Conservation (phyloP, 2,329 filamentous ascomycete genomes). For the Fusarium foetens region DNA sequence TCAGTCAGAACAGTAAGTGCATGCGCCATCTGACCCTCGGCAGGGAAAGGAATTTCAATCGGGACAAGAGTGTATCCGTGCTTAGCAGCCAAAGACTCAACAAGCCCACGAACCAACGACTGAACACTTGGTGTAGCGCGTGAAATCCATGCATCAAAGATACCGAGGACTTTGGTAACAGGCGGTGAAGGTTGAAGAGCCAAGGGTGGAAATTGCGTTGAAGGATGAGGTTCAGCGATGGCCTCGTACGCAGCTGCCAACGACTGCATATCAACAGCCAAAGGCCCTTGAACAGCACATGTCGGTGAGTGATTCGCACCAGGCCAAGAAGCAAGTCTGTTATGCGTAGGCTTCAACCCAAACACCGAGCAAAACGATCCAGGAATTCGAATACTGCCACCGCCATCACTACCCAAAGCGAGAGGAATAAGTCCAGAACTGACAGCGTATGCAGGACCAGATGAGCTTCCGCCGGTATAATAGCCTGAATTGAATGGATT, state of each 20-base stretch:
- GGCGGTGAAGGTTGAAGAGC: conserved; percentile 39
- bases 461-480: conserved; percentile 82
- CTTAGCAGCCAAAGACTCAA: conserved; percentile 64
- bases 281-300: conserved; percentile 73
- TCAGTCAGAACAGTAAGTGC: conserved; percentile 79
- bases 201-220: conserved; percentile 63
- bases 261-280: conserved; percentile 74
- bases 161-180: conserved; percentile 65
- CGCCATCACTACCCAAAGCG: conserved; percentile 77
- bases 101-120: conserved; percentile 52
- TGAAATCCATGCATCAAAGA: conserved; percentile 72
- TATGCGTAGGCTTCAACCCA: conserved; percentile 77
- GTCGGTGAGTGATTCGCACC: conserved; percentile 68
- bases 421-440: conserved; percentile 75
- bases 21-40: conserved; percentile 76
- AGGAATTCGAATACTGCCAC: conserved; percentile 79
- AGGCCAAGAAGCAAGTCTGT: conserved; percentile 71
- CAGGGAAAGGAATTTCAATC: conserved; percentile 66
- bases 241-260: conserved; percentile 72
- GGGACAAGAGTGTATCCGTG: conserved; percentile 65
- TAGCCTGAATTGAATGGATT: conserved; percentile 80
- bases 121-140: conserved; percentile 55
- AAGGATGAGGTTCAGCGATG: conserved; percentile 71
- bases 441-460: conserved; percentile 78
- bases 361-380: conserved; percentile 77